Evolutionary conservation across 2,329 filamentous ascomycete species (phyloP), one percentile per base, ranked within the genome.

Genomic region (Purpureocillium takamizusanense): DNA sequence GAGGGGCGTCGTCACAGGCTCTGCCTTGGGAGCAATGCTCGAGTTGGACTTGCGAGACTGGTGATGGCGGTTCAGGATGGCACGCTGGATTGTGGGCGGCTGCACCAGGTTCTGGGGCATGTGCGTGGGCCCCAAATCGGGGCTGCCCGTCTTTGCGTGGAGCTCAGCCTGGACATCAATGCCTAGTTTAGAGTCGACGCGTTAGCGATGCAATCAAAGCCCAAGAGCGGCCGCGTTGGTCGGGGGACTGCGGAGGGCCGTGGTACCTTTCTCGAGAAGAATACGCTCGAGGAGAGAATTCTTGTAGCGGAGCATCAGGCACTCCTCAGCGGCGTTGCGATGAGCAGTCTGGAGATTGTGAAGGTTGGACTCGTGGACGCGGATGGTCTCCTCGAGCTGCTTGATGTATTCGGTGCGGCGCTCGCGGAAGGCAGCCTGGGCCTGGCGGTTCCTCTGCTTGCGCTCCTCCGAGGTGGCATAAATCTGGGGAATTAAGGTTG

Each of bases 331-430:
- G 41, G 92, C 92, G 54, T 80, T 89, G 52, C 92, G 86, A 58
- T 97, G 92, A 48, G 88, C 94, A 55, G 90, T 85, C 65, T 97
- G 92, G 43, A 98, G 73, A 54, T 81, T 94, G 52, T 94, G 86
- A 40, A 97, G 72, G 52, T 87, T 90, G 53, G 94, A 87, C 65
- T 98, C 92, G 71, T 97, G 90, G 51, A 92, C 86, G 56, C 92
- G 90, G 63, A 98, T 97, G 40, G 89, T 94, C 52, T 90, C 87
- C 66, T 98, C 92, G 18, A 98, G 76, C 63, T 98, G 92, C 69
- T 97, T 97, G 69, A 98, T 98, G 63, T 98, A 98, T 69, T 98
- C 92, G 39, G 90, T 97, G 42, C 92, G 82, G 49, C 92, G 83
- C 66, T 98, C 92, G 51, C 92, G 83, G 56, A 98, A 98, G 41